Evolutionary conservation across 495 filamentous ascomycete species (phyloP).

Genomic region (Neurospora intermedia): DNA sequence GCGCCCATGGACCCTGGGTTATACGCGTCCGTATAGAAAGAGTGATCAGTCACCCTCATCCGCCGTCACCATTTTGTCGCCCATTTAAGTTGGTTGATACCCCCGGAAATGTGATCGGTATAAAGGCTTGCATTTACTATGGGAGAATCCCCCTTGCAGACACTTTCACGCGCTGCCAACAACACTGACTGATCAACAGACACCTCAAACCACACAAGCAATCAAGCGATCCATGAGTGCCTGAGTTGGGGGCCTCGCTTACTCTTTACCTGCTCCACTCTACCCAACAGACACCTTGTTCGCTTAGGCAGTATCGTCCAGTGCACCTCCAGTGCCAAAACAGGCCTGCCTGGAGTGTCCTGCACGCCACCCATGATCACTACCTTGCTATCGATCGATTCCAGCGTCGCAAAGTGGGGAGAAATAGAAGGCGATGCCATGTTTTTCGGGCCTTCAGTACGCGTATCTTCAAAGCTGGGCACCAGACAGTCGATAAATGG

Average conservation of each 20-base stretch:
- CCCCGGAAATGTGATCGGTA: neutral
- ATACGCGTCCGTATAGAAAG: neutral
- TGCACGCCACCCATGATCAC: neutral
- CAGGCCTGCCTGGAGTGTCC: neutral
- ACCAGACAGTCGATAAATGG: neutral
- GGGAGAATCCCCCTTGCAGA: neutral
- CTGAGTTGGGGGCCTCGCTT: neutral
- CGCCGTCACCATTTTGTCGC: neutral
- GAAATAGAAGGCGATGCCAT: neutral
- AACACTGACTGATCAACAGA: neutral
- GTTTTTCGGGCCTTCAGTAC: neutral
- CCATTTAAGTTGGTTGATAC: neutral
- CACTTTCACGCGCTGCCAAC: neutral
- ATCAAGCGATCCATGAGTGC: neutral
- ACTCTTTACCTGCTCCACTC: neutral
- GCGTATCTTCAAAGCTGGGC: neutral
- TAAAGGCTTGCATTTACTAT: neutral
- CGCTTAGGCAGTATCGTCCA: neutral
- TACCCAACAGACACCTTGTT: neutral
- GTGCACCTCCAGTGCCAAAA: neutral
- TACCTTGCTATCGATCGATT: neutral
- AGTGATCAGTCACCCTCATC: slow-evolving; percentile 1
- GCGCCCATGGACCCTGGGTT: neutral
- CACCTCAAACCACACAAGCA: neutral
- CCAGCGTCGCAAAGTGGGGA: neutral